These are phyloP conservation scores for Trametes cinnabarina DNA, from an alignment of 768 basidiomycete species.

Conservation along the genomic window DNA sequence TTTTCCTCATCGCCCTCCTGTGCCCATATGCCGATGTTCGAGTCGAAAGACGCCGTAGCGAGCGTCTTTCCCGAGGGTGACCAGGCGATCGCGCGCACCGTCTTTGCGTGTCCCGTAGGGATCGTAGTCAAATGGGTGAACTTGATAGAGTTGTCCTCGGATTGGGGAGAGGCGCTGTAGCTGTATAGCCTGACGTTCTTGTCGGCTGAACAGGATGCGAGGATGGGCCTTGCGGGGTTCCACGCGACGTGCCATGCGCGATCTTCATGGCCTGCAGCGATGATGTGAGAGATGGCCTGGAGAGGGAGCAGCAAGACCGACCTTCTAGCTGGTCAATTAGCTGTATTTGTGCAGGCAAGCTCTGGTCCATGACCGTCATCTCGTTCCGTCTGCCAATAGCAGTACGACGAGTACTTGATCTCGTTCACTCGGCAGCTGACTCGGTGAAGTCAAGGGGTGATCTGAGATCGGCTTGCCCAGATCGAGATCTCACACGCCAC, in stretches of 20 bases:
- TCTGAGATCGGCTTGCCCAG: not conserved
- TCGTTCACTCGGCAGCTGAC: no score
- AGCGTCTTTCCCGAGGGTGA: conserved; percentile 82
- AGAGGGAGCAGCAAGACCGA: not conserved
- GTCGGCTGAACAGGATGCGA: conserved; percentile 95
- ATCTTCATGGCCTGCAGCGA: conserved; percentile 66
- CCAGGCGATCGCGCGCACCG: conserved; percentile 87
- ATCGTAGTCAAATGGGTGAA: conserved; percentile 66
- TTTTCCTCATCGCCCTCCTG: conserved; percentile 49
- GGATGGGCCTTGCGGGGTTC: conserved; percentile 76
- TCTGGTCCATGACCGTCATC: conserved; percentile 9
- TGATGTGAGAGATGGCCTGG: not conserved
- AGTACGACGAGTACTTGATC: no score
- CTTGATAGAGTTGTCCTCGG: conserved; percentile 22
- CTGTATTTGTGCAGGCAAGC: conserved; percentile 7
- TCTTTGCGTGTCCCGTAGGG: conserved; percentile 81
- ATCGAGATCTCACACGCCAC: not conserved
- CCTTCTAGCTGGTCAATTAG: conserved; percentile 19
- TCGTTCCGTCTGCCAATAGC: no score
- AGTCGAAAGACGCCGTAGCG: conserved; percentile 92
- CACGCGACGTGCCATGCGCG: conserved; percentile 87
- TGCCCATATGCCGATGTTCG: conserved; percentile 91
- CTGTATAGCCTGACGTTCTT: conserved; percentile 85
- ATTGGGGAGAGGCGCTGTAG: conserved; percentile 41
- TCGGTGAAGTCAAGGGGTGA: not conserved